Evolutionary conservation across 2,329 filamentous ascomycete species (phyloP).

Genomic region (Trichoderma sp.): DNA sequence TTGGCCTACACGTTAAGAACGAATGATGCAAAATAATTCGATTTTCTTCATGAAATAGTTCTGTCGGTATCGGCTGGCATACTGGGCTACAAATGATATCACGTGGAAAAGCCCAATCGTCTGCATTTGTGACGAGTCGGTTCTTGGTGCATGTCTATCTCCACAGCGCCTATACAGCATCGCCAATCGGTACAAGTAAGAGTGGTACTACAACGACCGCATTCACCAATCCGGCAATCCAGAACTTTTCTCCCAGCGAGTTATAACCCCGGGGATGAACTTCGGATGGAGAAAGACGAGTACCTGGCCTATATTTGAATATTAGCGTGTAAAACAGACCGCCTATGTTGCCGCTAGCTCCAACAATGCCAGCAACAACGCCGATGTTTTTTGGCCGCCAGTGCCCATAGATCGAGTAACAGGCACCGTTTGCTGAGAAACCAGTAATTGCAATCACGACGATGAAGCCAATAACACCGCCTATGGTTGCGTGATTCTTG

Average conservation of each 20-base stretch:
- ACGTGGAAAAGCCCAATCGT: background rate
- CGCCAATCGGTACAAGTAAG: background rate
- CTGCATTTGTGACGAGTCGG: background rate
- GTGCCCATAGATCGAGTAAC: conserved; percentile 85
- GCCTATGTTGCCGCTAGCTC: conserved; percentile 81
- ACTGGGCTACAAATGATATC: background rate
- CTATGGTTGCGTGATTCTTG: conserved; percentile 61
- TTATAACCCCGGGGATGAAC: background rate
- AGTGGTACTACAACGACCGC: background rate
- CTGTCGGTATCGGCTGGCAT: too few relatives aligned
- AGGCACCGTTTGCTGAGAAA: conserved; percentile 83
- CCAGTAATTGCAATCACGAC: conserved; percentile 79
- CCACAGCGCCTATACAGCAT: background rate
- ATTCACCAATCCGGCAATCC: conserved; percentile 13
- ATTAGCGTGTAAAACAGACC: conserved; percentile 83
- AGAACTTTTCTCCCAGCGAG: conserved; percentile 16
- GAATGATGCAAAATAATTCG: too few relatives aligned
- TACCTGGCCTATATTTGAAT: conserved; percentile 50
- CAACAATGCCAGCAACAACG: conserved; percentile 74
- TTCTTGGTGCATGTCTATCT: background rate
- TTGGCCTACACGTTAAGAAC: too few relatives aligned
- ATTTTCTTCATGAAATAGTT: too few relatives aligned
- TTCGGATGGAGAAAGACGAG: background rate
- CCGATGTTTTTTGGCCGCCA: conserved; percentile 84
- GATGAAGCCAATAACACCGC: conserved; percentile 75